Percentiles rank a stretch among this genome's conserved stretches.
Evolutionary conservation across 306 rosid genomes (phyloP).

Genomic region (Astragalus glycyphyllos): DNA sequence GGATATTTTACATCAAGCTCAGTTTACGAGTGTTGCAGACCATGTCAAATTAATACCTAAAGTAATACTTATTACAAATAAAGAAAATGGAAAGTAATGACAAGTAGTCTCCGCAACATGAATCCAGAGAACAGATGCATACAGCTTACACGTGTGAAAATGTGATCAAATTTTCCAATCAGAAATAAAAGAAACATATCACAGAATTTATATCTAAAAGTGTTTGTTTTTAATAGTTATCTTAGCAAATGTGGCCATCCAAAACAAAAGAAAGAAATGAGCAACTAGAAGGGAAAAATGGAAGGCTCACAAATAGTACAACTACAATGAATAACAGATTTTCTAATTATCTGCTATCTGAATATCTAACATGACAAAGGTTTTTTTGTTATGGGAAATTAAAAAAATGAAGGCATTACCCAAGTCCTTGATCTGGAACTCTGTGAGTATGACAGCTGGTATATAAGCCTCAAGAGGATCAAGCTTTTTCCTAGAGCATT

Average conservation of each 20-base stretch:
- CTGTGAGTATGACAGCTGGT: slow-evolving; percentile 81
- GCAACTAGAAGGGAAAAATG: slow-evolving; percentile 3
- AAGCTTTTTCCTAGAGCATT: slow-evolving; percentile 72
- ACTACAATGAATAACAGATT: not conserved
- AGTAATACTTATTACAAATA: not conserved
- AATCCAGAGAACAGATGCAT: slow-evolving; percentile 9
- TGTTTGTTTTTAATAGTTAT: slow-evolving; percentile 7
- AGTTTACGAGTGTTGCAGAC: slow-evolving; percentile 26
- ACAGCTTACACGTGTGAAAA: not conserved
- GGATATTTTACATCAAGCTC: slow-evolving; percentile 19
- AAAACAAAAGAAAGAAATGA: slow-evolving; percentile 22
- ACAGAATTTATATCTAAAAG: not conserved
- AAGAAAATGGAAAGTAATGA: slow-evolving; percentile 23
- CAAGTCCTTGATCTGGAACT: slow-evolving; percentile 85
- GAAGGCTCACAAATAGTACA: not conserved
- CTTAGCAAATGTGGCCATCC: slow-evolving; percentile 24
- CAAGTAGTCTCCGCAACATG: not conserved
- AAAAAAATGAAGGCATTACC: slow-evolving; percentile 54
- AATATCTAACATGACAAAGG: slow-evolving; percentile 20
- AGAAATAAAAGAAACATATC: not conserved
- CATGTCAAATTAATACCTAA: slow-evolving; percentile 11
- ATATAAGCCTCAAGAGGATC: slow-evolving; percentile 87
- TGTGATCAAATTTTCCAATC: not conserved
- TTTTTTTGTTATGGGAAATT: not conserved
- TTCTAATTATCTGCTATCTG: not conserved